Evolutionary conservation across 352 stramenopile species (phyloP).

Genomic region (Phytopythium boreale): DNA sequence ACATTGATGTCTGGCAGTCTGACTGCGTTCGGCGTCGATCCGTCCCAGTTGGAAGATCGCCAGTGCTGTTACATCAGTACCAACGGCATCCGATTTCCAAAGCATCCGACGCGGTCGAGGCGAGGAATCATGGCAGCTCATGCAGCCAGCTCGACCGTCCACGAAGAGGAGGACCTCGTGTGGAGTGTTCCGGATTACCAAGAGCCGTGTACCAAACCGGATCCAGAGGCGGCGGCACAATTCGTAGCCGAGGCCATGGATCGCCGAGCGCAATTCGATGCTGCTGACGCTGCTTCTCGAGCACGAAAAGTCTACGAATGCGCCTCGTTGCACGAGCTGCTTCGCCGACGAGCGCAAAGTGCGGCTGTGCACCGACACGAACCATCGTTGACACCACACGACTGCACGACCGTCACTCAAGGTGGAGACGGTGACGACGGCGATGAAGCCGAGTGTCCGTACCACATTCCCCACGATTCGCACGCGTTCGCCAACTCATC

Average conservation of each 20-base stretch:
- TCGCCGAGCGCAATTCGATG: constrained; percentile 32
- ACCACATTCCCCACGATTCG: constrained; percentile 31
- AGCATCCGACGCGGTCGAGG: constrained; percentile 21
- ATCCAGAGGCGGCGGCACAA: constrained; percentile 9
- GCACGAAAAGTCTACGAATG: constrained; percentile 61
- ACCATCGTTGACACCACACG: too few species aligned
- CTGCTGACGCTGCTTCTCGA: constrained; percentile 25
- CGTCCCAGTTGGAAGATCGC: constrained; percentile 20
- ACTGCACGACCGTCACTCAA: background rate
- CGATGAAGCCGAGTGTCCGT: constrained; percentile 16
- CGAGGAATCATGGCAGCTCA: background rate
- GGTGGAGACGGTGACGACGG: background rate
- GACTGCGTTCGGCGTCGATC: background rate
- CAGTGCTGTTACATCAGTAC: constrained; percentile 25
- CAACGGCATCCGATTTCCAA: constrained; percentile 26
- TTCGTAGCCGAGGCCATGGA: constrained; percentile 19
- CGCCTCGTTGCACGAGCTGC: constrained; percentile 21
- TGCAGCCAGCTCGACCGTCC: background rate
- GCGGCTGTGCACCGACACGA: background rate
- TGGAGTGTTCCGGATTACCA: constrained; percentile 20
- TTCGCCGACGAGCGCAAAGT: constrained; percentile 8
- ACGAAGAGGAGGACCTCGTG: constrained; percentile 21
- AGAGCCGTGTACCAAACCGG: constrained; percentile 17
- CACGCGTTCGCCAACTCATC: constrained; percentile 12
- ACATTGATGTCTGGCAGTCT: background rate